Percentiles rank a stretch among this genome's conserved stretches.
These are phyloP conservation scores for Paracoccidioides brasiliensis DNA, from an alignment of 2,329 filamentous ascomycete species.

Conservation along the genomic window DNA sequence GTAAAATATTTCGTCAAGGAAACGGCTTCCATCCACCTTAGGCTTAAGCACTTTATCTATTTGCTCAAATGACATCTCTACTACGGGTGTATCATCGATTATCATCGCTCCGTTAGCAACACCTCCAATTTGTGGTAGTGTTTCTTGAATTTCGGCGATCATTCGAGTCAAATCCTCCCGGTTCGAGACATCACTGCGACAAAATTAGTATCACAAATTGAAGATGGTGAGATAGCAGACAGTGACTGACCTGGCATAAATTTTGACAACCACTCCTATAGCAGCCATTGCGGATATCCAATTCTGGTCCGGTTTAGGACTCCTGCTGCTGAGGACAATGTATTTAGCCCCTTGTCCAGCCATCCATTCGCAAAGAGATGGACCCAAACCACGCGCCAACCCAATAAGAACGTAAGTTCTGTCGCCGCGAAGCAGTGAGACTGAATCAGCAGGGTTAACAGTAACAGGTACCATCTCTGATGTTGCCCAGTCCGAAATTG, in stretches of 20 bases:
- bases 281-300: slow-evolving; percentile 5
- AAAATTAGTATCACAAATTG: not conserved
- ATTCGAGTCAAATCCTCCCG: slow-evolving; percentile 2
- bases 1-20: slow-evolving; percentile 8
- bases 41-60: slow-evolving; percentile 5
- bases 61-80: slow-evolving; percentile 8
- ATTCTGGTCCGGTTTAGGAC: slow-evolving; percentile 6
- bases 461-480: not conserved
- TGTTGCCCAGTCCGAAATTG: slow-evolving; percentile 6
- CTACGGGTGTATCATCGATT: slow-evolving; percentile 11
- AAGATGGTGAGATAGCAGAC: not conserved
- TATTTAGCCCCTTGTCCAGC: slow-evolving; percentile 6
- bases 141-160: slow-evolving; percentile 7
- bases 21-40: slow-evolving; percentile 14
- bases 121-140: slow-evolving; percentile 14
- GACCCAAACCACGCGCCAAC: slow-evolving; percentile 8
- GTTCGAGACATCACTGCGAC: slow-evolving; percentile 12
- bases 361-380: slow-evolving; percentile 8
- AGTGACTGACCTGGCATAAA: not conserved
- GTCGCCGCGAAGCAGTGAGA: not conserved
- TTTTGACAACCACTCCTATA: not conserved
- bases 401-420: slow-evolving; percentile 12
- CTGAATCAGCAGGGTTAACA: not conserved
- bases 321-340: slow-evolving; percentile 9
- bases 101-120: slow-evolving; percentile 17